Conservation (phyloP, 2,329 filamentous ascomycete genomes). For the Trichoderma hamatum region DNA sequence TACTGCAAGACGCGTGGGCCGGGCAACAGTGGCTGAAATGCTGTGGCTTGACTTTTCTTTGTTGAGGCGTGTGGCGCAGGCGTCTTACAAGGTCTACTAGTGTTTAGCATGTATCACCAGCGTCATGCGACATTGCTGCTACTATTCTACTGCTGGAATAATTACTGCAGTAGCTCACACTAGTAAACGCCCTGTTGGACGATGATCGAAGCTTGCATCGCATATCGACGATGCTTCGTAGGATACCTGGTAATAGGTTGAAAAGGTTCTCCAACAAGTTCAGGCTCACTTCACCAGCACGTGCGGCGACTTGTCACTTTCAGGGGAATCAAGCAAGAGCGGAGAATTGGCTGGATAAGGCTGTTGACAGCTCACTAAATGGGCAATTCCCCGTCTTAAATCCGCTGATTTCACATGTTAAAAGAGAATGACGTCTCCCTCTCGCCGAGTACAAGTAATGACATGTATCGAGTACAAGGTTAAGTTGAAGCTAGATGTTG, state of each 20-base stretch:
- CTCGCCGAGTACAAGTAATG: not conserved
- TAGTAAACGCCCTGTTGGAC: not conserved
- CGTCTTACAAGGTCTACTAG: not conserved
- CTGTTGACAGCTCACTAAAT: not conserved
- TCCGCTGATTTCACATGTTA: conserved; percentile 28
- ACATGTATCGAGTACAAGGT: not conserved
- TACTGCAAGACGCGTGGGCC: conserved; percentile 16
- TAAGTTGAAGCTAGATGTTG: not conserved
- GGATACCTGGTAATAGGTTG: not conserved
- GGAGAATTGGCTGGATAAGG: not conserved
- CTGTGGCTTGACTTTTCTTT: not conserved
- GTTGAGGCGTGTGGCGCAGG: not conserved
- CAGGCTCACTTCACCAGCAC: not conserved
- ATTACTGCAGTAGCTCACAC: not conserved
- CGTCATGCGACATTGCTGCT: too few species aligned
- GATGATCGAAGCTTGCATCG: not conserved
- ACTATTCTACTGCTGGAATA: not conserved
- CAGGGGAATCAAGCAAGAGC: not conserved
- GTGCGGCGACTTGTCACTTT: not conserved
- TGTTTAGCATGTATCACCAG: not conserved
- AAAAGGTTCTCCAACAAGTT: not conserved
- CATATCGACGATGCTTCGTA: not conserved
- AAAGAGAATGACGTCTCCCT: conserved; percentile 43
- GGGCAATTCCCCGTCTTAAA: not conserved
- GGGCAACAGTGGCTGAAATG: conserved; percentile 25